Conservation (phyloP, 176 grass and related monocot genomes). For the Pontederia crassipes region DNA sequence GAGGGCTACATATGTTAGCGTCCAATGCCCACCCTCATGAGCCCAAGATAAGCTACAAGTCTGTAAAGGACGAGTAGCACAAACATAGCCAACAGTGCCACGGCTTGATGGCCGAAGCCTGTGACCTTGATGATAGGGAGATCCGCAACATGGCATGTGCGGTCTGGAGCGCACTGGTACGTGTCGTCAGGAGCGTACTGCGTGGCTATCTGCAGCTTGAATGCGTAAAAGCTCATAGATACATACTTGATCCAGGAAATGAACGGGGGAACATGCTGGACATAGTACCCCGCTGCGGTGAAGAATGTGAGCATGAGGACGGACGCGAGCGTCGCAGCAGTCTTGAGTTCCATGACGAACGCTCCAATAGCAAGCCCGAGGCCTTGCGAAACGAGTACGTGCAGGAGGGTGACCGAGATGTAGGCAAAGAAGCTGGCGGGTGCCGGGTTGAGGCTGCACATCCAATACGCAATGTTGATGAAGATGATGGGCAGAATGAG, state of each 20-base stretch:
- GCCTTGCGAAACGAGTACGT: conserved; percentile 27
- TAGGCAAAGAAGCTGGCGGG: conserved; percentile 14
- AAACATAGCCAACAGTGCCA: conserved; percentile 3
- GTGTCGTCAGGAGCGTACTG: conserved; percentile 21
- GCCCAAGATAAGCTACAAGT: conserved; percentile 31
- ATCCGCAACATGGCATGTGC: conserved; percentile 20
- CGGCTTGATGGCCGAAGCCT: conserved; percentile 12
- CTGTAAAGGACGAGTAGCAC: conserved; percentile 24
- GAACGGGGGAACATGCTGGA: conserved; percentile 24
- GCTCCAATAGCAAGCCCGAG: conserved; percentile 36
- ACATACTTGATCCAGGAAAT: conserved; percentile 40
- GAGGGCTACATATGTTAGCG: background rate
- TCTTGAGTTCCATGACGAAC: conserved; percentile 36
- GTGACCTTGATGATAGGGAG: conserved; percentile 21
- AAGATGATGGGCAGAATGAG: conserved; percentile 32
- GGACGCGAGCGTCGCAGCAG: conserved; percentile 23
- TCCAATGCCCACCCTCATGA: conserved; percentile 27
- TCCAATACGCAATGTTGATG: conserved; percentile 37
- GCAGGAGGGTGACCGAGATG: conserved; percentile 19
- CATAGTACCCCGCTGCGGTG: conserved; percentile 27
- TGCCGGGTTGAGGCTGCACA: conserved; percentile 24
- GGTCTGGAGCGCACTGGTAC: conserved; percentile 24
- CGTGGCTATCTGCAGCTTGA: conserved; percentile 24
- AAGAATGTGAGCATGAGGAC: conserved; percentile 27
- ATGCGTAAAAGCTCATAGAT: conserved; percentile 26